phyloP scores from a whole-genome alignment of 257 asterid species.

The Fraxinus pennsylvanica region DNA sequence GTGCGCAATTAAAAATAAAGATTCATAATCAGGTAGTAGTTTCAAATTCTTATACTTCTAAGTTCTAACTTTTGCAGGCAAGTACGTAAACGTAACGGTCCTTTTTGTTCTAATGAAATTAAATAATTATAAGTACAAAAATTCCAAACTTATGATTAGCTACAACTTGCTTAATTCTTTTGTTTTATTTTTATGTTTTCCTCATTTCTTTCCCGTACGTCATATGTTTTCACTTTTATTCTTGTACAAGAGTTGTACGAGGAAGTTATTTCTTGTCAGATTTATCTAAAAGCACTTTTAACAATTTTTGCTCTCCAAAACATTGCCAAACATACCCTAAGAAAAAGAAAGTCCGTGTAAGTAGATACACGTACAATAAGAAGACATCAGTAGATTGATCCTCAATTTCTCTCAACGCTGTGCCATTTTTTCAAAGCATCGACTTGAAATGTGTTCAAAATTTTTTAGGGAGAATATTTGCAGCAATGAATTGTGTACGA shows the following conservation, averaged over 20 bases:
- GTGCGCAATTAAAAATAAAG: constrained; percentile 14
- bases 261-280: too few relatives aligned
- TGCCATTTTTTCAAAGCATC: too few relatives aligned
- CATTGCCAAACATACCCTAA: too few relatives aligned
- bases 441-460: neutral
- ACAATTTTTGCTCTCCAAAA: too few relatives aligned
- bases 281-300: too few relatives aligned
- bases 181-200: neutral
- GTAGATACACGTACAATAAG: too few relatives aligned
- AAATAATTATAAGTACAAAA: neutral
- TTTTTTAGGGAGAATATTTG: too few relatives aligned
- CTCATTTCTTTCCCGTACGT: neutral
- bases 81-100: constrained; percentile 5
- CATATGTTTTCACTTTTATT: too few relatives aligned
- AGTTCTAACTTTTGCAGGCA: constrained; percentile 11
- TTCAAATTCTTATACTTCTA: constrained; percentile 14
- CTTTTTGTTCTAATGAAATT: neutral
- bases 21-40: constrained; percentile 2
- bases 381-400: too few relatives aligned
- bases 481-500: neutral
- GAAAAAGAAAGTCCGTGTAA: too few relatives aligned
- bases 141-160: constrained; percentile 6
- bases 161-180: neutral
- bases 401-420: too few relatives aligned
- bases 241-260: too few relatives aligned